Evolutionary conservation across 2,329 filamentous ascomycete genomes (phyloP), one percentile per base, ranked within the genome.

Genomic region (Myotisia sp.): DNA sequence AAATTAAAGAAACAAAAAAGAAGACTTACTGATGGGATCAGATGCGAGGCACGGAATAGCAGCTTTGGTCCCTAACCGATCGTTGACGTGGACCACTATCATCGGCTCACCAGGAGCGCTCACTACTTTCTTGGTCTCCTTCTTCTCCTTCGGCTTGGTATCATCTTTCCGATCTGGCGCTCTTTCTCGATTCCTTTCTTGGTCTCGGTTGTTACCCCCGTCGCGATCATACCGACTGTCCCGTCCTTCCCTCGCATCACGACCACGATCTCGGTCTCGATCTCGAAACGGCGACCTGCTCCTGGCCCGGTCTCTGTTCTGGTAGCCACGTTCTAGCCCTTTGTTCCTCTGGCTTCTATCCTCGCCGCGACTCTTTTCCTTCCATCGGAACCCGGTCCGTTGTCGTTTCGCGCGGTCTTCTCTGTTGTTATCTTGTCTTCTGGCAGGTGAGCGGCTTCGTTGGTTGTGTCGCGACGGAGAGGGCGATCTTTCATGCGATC

Each of bases 71-170:
- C 87, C 87, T 22, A 95, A 64, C n/a, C 87, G 73, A 58, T 95
- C 87, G 55, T 95, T 95, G 51, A 95, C 76, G 49, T 87, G 75
- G 12, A 95, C 86, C 33, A 92, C 73, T 45, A 95, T 94, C 79
- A 94, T 92, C 37, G 84, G 78, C 51, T 92, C 79, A 4, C 65
- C 60, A 19, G 54, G 41, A 5, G 52, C 42, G 6, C 55, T 45
- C 0, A 48, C 42, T n/a, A 49, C 48, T 41, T 53, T 53, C 34
- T 53, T 43, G 31, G 53, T 45, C 36, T 45, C 60, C 36, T 60
- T 59, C 33, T 63, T 55, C 35, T 61, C 60, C 39, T 60, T 60
- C 33, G 49, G 49, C 51, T 49, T 64, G 52, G 50, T 61, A 46
- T 39, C 49, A 26, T 55, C 48, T 29, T 55, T 57, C 24, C 44